Evolutionary conservation across 176 grass and related monocot genomes (phyloP), one percentile per base, ranked within the genome.

Genomic region (Oryza punctata): DNA sequence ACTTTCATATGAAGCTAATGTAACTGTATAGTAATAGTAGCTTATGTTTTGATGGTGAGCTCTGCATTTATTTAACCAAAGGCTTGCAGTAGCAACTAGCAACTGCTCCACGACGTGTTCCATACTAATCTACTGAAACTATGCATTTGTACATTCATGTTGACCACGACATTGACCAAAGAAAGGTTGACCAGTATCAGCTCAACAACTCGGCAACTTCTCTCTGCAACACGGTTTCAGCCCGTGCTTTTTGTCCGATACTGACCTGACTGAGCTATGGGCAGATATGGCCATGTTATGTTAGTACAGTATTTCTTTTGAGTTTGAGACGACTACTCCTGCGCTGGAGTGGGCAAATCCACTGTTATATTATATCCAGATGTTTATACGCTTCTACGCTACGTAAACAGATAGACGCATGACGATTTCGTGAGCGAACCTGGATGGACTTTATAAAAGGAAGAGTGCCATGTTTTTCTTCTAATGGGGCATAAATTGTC

Each of bases 201-300:
- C 13, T 38, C 78, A 38, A 73, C 59, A 72, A 26, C 84, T 72
- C 26, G 65, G 50, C 74, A 63, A 74, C 46, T 74, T 54, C 49
- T 32, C 85, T 74, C 26, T 27, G 37, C 23, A 28, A 16, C 21
- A 60, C 13, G 66, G 38, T 79, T 66, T 80, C 59, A 29, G 29
- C 69, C 40, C 4, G 10, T 66, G 28, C 19, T 65, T 72, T 35
- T 68, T 73, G 44, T 59, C 67, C 81, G 69, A 23, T 74, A 57
- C 69, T 24, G 32, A 80, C 29, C 50, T 54, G 14, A 54, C 5
- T 54, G 50, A 54, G 50, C 50, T 7, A 21, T 52, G 37, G 37
- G 37, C 37, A n/a, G n/a, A 7, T 38, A 38, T 9, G 13, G 14
- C 29, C 19, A 38, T 38, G 35, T 37, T 37, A 26, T 16, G n/a